Base-by-base conservation (phyloP, 2,329 filamentous ascomycete genomes). In the Arachnopeziza araneosa region DNA sequence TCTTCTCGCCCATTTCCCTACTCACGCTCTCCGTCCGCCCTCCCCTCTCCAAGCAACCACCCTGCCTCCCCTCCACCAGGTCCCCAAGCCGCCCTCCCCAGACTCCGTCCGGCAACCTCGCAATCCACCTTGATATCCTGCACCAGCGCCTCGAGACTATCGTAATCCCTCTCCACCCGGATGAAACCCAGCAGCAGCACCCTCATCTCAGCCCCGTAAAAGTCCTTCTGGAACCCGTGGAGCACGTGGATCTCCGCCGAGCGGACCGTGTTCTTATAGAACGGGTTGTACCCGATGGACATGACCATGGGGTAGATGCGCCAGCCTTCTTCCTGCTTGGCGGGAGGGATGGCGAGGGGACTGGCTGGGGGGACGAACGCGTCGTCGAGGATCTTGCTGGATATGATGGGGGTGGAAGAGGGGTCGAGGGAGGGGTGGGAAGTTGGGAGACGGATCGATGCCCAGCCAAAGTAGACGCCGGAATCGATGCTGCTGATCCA, bases 201-300 rank as follows among this genome's bases (percentile, higher is more conserved):
- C 50, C 91, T 87, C 79, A 98, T 88, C 66, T 85, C 83, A 5
- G 82, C 83, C 63, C 84, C 90, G 76, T 98, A 98, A 73, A 99
- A 99, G 72, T 98, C 92, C 49, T 80, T 77, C 1, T 76, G 74
- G 73, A 97, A 96, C 51, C 80, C 74, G 70, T 91, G 87, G 75
- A 99, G 83, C 58, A 99, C 83, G 77, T 96, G 92, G 59, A 96
- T 92, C 80, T 96, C 92, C 56, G 95, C 92, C 64, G 85, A 91
- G 63, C 91, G 87, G 53, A 90, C 85, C 4, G 83, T 87, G 80
- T 99, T 98, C 74, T 93, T 92, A 82, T 96, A 99, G 77, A 93
- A 98, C 0, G 95, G 95, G 76, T 98, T 99, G 83, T 93, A 98
- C 52, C 95, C 95, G 66, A 97, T 93, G 63, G 86, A 91, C 87